Evolutionary conservation across 2,329 filamentous ascomycete genomes (phyloP).

Genomic region (Diaporthe sp.): DNA sequence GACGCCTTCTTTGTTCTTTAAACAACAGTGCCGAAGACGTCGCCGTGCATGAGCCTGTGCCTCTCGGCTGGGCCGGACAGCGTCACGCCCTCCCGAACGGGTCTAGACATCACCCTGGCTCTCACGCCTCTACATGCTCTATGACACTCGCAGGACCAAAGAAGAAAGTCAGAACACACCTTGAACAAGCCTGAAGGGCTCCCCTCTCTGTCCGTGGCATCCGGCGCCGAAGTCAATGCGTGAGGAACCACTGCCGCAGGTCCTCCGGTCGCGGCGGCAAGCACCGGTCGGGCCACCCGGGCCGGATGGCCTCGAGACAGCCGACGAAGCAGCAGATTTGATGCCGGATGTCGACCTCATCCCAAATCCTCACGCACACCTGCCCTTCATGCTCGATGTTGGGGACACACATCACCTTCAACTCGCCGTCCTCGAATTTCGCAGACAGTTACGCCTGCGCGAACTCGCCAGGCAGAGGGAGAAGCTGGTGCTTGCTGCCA

Average conservation of each 20-base stretch:
- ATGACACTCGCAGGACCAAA: neutral
- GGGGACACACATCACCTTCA: conserved; percentile 14
- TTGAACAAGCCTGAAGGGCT: neutral
- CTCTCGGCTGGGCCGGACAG: neutral
- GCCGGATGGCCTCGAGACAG: neutral
- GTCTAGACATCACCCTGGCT: neutral
- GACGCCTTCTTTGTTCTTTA: neutral
- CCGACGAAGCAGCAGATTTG: neutral
- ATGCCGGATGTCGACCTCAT: neutral
- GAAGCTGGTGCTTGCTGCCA: conserved; percentile 7
- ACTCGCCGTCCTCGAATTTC: conserved; percentile 1
- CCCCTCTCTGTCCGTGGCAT: neutral
- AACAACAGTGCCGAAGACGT: neutral
- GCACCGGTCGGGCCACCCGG: neutral
- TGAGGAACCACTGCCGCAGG: conserved; percentile 2
- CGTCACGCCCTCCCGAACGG: neutral
- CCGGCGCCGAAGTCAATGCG: neutral
- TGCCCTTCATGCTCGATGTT: neutral
- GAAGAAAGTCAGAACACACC: too few relatives aligned
- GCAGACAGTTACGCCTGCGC: neutral
- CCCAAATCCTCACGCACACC: neutral
- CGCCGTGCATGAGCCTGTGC: neutral
- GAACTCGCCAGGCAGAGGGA: conserved; percentile 3
- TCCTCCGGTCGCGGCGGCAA: conserved; percentile 2
- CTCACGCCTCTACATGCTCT: neutral